Conservation (phyloP, 2,329 filamentous ascomycete species). For the Aaosphaeria pasadenensis region DNA sequence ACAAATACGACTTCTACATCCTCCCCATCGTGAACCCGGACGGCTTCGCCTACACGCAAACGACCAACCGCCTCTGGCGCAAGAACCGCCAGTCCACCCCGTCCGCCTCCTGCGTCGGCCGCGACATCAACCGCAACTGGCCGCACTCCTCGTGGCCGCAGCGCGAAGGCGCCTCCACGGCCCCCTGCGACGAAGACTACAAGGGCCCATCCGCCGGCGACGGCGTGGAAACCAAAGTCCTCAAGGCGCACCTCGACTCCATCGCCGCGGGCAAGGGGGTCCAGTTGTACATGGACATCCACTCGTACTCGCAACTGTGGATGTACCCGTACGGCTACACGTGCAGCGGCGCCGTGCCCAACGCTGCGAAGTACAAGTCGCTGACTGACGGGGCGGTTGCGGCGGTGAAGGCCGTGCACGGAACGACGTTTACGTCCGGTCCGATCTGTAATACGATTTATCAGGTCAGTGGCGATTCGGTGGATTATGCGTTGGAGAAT, state of each 20-base stretch:
- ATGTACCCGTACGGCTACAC: slow-evolving; percentile 55
- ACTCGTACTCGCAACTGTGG: slow-evolving; percentile 51
- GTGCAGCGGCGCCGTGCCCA: slow-evolving; percentile 47
- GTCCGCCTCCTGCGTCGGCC: slow-evolving; percentile 30
- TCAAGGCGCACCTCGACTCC: slow-evolving; percentile 48
- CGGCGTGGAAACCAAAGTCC: slow-evolving; percentile 35
- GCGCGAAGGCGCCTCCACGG: slow-evolving; percentile 29
- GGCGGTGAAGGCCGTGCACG: slow-evolving; percentile 56
- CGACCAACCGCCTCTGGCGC: slow-evolving; percentile 37
- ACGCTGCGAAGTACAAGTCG: slow-evolving; percentile 48
- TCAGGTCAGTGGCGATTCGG: slow-evolving; percentile 47
- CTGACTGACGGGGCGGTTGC: slow-evolving; percentile 50
- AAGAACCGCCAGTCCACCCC: slow-evolving; percentile 36
- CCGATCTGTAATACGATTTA: slow-evolving; percentile 62
- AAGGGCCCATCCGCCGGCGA: slow-evolving; percentile 33
- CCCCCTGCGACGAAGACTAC: slow-evolving; percentile 36
- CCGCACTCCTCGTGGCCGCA: slow-evolving; percentile 33
- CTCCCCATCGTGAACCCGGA: slow-evolving; percentile 40
- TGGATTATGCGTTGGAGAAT: slow-evolving; percentile 45
- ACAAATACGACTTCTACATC: slow-evolving; percentile 66
- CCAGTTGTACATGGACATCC: slow-evolving; percentile 63
- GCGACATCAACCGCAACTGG: slow-evolving; percentile 43
- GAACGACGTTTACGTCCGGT: slow-evolving; percentile 41
- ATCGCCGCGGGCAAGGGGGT: slow-evolving; percentile 50
- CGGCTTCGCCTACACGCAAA: slow-evolving; percentile 38